Base-by-base conservation (phyloP, 176 grass and related monocot species). In the Chloris gayana region DNA sequence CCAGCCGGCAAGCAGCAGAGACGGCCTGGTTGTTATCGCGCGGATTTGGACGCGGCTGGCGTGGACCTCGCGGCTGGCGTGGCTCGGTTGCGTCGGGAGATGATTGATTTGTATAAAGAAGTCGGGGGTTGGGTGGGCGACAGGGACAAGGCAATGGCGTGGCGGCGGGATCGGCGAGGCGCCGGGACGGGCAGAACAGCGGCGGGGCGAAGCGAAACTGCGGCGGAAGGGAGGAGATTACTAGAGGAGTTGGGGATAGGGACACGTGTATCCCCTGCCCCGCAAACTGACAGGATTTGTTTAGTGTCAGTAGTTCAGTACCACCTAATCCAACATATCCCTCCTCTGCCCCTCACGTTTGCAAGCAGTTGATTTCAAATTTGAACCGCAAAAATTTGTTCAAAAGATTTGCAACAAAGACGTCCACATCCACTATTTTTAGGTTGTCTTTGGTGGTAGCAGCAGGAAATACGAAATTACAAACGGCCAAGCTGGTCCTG, bases 21-120 rank as follows among this genome's bases (percentile, higher is more conserved):
- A 30, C 14, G 30, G 21, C 72, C 63, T 67, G 17, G 82, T 46
- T 60, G 54, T 76, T 85, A 72, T 81, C 82, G 82, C 80, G 50
- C 25, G 75, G 27, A 10, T 60, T 79, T 77, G 80, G 74, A 88
- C 47, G n/a, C 57, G 27, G 26, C 10, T 41, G 74, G 19, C 4
- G 50, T 54, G 50, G 50, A 67, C 49, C 72, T 76, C 81, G 49
- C 49, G 72, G 19, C 25, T 14, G 3, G 74, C 39, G 64, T 56
- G 45, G 60, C 13, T 59, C 14, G 30, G 64, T 70, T 42, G 67
- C 45, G 46, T 38, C 8, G 46, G 18, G 13, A 45, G 18, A 22
- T 6, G 44, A 15, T 11, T 29, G 73, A 6, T 76, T 61, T 22
- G 35, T 49, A 77, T 74, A 74, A 70, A 82, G 14, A 76, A 84